phyloP scores from a whole-genome alignment of 345 rosid species.

The Moringa oleifera region DNA sequence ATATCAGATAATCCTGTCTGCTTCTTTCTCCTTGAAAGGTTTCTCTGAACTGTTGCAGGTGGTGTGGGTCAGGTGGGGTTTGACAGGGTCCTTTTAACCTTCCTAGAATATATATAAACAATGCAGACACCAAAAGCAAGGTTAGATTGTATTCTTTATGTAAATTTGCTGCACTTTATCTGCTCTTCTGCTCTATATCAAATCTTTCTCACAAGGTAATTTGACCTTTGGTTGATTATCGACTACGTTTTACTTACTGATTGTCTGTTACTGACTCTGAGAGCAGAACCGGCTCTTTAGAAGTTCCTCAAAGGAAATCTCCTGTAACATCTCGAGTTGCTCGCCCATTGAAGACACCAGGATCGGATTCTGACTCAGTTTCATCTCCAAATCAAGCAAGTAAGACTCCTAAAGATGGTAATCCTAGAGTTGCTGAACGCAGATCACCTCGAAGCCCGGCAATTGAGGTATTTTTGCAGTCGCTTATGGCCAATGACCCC shows the following conservation, averaged over 20 bases:
- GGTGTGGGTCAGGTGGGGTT: constrained; percentile 45
- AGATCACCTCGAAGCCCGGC: constrained; percentile 60
- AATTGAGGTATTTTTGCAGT: constrained; percentile 55
- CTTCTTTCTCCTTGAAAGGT: constrained; percentile 30
- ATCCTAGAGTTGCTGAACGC: constrained; percentile 71
- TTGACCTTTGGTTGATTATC: background rate
- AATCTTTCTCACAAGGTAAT: too few relatives aligned
- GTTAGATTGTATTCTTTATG: constrained; percentile 30
- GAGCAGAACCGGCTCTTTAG: constrained; percentile 48
- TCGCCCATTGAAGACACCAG: constrained; percentile 54
- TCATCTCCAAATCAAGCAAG: constrained; percentile 44
- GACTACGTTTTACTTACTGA: constrained; percentile 10
- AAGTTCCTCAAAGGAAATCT: constrained; percentile 70
- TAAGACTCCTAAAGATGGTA: constrained; percentile 61
- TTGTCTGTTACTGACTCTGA: constrained; percentile 16
- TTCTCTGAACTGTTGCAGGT: constrained; percentile 42
- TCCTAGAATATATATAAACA: constrained; percentile 21
- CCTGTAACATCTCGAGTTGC: constrained; percentile 61
- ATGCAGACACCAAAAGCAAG: constrained; percentile 93
- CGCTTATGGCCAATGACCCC: constrained; percentile 4
- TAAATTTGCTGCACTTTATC: constrained; percentile 3
- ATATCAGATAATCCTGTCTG: constrained; percentile 23
- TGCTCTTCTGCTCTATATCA: background rate
- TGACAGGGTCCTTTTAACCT: constrained; percentile 17
- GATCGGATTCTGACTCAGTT: constrained; percentile 39